A percentile compares a stretch with the other conserved stretches of the same genome.
These are phyloP conservation scores for Adansonia madagascariensis DNA, from an alignment of 441 rosid genomes.

Conservation along the genomic window DNA sequence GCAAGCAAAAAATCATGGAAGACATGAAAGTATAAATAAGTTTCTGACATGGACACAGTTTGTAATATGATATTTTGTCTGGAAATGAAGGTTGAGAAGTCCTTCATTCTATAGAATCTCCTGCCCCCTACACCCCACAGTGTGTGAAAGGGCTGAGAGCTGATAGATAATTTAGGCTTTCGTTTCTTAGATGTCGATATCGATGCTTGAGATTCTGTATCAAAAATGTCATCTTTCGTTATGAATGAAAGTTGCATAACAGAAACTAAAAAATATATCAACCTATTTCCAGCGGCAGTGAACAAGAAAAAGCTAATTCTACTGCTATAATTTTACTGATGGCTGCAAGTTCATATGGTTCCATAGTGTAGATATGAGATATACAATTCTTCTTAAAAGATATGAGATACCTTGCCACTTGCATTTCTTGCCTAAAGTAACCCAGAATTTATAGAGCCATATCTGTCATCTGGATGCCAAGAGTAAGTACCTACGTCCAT, in stretches of 20 bases:
- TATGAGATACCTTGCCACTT: neutral
- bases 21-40: slow-evolving; percentile 4
- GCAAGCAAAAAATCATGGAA: slow-evolving; percentile 5
- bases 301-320: neutral
- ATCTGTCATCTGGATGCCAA: slow-evolving; percentile 7
- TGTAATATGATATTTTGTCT: neutral
- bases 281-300: neutral
- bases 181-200: slow-evolving; percentile 2
- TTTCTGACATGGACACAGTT: neutral
- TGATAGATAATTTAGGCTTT: slow-evolving; percentile 13
- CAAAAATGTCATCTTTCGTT: neutral
- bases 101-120: neutral
- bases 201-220: neutral
- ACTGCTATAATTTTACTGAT: neutral
- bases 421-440: neutral
- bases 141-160: slow-evolving; percentile 22
- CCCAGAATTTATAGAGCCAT: neutral
- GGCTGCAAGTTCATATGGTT: neutral
- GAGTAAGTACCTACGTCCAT: neutral
- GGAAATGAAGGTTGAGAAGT: slow-evolving; percentile 5
- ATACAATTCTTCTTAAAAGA: neutral
- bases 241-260: neutral
- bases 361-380: neutral
- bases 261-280: neutral
- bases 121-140: neutral